Conservation (phyloP, 257 asterid genomes). For the Linderniella brevidens region DNA sequence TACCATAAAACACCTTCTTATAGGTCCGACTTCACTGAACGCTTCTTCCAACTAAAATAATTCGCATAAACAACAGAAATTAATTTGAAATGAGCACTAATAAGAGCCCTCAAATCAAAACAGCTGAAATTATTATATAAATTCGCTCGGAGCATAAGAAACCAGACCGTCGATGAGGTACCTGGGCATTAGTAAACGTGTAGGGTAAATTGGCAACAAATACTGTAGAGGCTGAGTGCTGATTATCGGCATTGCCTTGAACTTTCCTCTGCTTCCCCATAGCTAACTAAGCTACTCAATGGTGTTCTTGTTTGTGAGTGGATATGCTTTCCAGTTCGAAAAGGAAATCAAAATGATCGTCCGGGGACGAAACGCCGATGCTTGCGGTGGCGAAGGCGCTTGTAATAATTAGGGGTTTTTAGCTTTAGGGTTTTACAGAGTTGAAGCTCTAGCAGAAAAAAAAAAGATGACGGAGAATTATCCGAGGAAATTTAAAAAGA, state of each 20-base stretch:
- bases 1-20: conserved; percentile 82
- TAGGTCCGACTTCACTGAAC: conserved; percentile 89
- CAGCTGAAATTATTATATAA: background rate
- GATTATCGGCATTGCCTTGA: conserved; percentile 28
- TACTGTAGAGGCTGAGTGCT: conserved; percentile 54
- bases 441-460: too few species aligned
- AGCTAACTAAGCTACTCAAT: too few species aligned
- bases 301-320: too few species aligned
- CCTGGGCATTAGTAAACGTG: conserved; percentile 62
- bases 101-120: background rate
- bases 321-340: too few species aligned
- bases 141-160: background rate
- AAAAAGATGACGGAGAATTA: too few species aligned
- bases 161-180: conserved; percentile 4
- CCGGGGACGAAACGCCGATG: too few species aligned
- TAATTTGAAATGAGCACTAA: conserved; percentile 6
- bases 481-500: too few species aligned
- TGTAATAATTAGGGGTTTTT: too few species aligned
- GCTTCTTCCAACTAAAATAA: conserved; percentile 58
- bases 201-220: conserved; percentile 74
- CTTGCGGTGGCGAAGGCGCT: too few species aligned
- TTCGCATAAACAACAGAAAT: conserved; percentile 3
- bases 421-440: too few species aligned
- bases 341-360: too few species aligned
- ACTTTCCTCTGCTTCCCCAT: conserved; percentile 56